phyloP scores from a whole-genome alignment of 345 rosid species.

The Salix brachista region DNA sequence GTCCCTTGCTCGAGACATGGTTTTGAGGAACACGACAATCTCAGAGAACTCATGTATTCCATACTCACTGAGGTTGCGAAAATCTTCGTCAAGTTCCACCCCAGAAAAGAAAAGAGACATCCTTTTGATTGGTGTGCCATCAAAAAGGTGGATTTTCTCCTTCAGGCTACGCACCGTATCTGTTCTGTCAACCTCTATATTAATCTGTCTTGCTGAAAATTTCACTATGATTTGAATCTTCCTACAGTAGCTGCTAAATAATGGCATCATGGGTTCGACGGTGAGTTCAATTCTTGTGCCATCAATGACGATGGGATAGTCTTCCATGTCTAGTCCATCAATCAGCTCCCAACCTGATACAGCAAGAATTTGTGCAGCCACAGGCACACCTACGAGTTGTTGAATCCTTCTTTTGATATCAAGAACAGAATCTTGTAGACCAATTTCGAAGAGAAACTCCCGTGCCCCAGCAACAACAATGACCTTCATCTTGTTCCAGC shows the following conservation, averaged over 20 bases:
- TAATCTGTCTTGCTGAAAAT: slow-evolving; percentile 46
- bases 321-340: slow-evolving; percentile 88
- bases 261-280: slow-evolving; percentile 22
- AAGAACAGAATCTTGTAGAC: background rate
- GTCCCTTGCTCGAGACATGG: slow-evolving; percentile 34
- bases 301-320: slow-evolving; percentile 66
- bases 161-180: slow-evolving; percentile 82
- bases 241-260: background rate
- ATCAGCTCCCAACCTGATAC: slow-evolving; percentile 72
- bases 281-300: slow-evolving; percentile 72
- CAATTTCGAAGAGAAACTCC: background rate
- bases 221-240: slow-evolving; percentile 51
- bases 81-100: slow-evolving; percentile 64
- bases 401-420: background rate
- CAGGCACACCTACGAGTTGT: slow-evolving; percentile 45
- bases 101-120: slow-evolving; percentile 64
- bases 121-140: slow-evolving; percentile 54
- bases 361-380: slow-evolving; percentile 47
- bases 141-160: slow-evolving; percentile 71
- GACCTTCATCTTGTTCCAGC: no score
- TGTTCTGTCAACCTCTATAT: slow-evolving; percentile 54
- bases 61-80: slow-evolving; percentile 57
- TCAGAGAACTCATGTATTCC: slow-evolving; percentile 60
- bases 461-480: no score
- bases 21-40: slow-evolving; percentile 54